Evolutionary conservation across 345 rosid genomes (phyloP), one percentile per base, ranked within the genome.

Genomic region (Ceriops decandra): DNA sequence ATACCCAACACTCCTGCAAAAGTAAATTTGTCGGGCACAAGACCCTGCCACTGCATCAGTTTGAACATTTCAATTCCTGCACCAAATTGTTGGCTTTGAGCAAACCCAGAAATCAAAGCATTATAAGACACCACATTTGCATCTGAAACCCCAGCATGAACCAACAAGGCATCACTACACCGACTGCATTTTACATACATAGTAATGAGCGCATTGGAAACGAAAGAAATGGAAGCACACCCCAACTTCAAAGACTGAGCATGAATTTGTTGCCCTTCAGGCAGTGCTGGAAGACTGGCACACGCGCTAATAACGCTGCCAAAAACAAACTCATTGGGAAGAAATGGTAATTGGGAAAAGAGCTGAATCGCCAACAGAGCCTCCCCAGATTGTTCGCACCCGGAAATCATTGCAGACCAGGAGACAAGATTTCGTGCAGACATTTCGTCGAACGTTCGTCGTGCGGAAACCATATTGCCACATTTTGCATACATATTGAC

Each of bases 361-460:
- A 85, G 68, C 9, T 70, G 69, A 27, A 83, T 73, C 7, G 89
- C 88, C 57, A 76, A 53, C 6, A 63, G 5, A 62, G 77, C 76
- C 28, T 77, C 52, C 27, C 83, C 84, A 42, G 54, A 62, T 63
- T 85, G 90, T 57, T 66, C 81, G 77, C 84, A 85, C 21, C 85
- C 90, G 7, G 90, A 83, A 54, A 88, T 79, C 80, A 88, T 79
- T 57, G 90, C 86, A 6, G 93, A 83, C 90, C 89, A 86, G 0
- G 93, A 85, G 9, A 86, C 85, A 11, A 88, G 83, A 42, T 86
- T 88, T 77, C 69, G 77, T 0, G 69, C 72, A 59, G 83, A 66
- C 89, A 88, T 84, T 70, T 83, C 83, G 69, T 83, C 93, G 64
- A 88, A 86, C 77, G 78, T 3, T 21, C 72, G 70, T 8, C 86